A percentile compares a stretch with the other conserved stretches of the same genome.
phyloP scores from a whole-genome alignment of 148 eudicot species.

The Suaeda aralocaspica region DNA sequence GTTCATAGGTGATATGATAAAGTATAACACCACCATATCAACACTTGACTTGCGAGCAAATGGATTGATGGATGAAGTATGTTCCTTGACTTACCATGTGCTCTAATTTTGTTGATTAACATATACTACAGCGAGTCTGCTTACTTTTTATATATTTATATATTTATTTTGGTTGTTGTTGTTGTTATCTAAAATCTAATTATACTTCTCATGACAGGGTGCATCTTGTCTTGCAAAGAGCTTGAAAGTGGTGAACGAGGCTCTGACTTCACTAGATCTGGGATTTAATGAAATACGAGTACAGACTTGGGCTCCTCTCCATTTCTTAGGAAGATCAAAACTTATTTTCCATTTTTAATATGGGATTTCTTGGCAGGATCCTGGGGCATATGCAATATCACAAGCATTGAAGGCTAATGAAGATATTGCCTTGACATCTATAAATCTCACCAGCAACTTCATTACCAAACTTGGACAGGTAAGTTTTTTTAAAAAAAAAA shows the following conservation, averaged over 20 bases:
- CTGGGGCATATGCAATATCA: constrained; percentile 91
- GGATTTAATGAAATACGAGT: constrained; percentile 93
- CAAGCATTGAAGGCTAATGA: constrained; percentile 95
- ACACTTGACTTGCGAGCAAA: constrained; percentile 84
- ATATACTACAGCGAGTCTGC: not conserved
- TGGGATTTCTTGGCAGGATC: constrained; percentile 47
- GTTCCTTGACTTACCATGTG: constrained; percentile 17
- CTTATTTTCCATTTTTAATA: not conserved
- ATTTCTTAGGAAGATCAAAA: not conserved
- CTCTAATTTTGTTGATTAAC: not conserved
- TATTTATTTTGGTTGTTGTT: not conserved
- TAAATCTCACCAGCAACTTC: constrained; percentile 88
- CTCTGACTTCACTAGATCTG: constrained; percentile 72
- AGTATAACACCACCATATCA: constrained; percentile 75
- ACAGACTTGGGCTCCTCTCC: constrained; percentile 13
- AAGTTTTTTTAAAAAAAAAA: not conserved
- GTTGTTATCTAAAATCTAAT: not conserved
- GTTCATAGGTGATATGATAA: constrained; percentile 71
- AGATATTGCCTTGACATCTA: constrained; percentile 68
- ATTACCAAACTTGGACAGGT: constrained; percentile 96
- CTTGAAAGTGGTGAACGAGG: constrained; percentile 87
- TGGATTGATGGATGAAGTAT: constrained; percentile 86
- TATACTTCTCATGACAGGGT: constrained; percentile 47
- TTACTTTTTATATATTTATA: not conserved
- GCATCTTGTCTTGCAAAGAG: constrained; percentile 76